Base-by-base conservation (phyloP, 2,329 filamentous ascomycete genomes). In the Uncinocarpus reesii region DNA sequence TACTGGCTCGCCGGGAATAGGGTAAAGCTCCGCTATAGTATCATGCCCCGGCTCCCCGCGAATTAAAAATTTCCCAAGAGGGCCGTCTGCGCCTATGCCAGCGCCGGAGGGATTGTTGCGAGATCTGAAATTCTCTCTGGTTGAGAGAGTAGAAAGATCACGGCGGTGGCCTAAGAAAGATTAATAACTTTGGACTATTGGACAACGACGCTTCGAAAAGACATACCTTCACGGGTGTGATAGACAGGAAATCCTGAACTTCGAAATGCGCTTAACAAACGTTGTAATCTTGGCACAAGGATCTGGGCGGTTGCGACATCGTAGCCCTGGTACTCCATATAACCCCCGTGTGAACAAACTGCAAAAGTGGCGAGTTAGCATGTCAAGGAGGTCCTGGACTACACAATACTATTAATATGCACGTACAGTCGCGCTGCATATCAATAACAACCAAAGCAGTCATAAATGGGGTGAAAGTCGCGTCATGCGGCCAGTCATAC, bases 1-100 rank as follows among this genome's bases (percentile, higher is more conserved):
- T 7, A 77, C 64, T 0, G 71, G 66, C 54, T 78, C 75, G 2
- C 63, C 64, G 1, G 62, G 60, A 13, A 70, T 47, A 11, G 74
- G 75, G 49, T 69, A 70, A 26, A 78, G 60, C 54, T 80, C 76
- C 6, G 70, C 62, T 15, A 80, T 69, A 24, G 73, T 78, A 40
- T 75, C 76, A 56, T 80, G 77, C 0, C 78, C 78, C 18, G 64
- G 56, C 55, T 80, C 74, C 0, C 78, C 78, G 16, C 77, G 72
- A 20, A 81, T 65, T 3, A 81, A 62, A 2, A 80, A 67, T n/a
- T 73, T 71, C 1, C 78, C 78, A 37, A 80, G 60, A 1, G 77
- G 77, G 0, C 78, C 77, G 11, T 52, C 61, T 8, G 71, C 69
- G 2, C 70, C 72, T 38, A 80, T 78, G 0, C 73, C 72, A n/a